Evolutionary conservation across 208 protist species (phyloP).

Genomic region (Vickermania ingenoplastis): DNA sequence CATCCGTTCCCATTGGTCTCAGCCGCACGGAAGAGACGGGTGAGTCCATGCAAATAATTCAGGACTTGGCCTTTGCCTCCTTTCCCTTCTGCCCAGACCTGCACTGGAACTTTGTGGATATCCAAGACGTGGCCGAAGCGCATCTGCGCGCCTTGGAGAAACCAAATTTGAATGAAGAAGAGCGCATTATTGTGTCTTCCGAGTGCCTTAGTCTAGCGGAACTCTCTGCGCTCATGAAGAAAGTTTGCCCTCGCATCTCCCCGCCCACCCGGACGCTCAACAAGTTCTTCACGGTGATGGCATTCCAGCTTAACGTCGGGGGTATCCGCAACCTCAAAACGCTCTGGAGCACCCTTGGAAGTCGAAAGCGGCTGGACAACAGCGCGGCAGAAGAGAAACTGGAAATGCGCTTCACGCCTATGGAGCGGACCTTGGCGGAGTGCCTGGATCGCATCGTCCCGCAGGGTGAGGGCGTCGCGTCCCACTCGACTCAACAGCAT

Average conservation of each 20-base stretch:
- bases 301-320: slow-evolving; percentile 31
- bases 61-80: slow-evolving; percentile 57
- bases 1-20: slow-evolving; percentile 75
- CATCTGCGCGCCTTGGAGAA: slow-evolving; percentile 74
- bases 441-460: slow-evolving; percentile 65
- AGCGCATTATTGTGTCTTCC: slow-evolving; percentile 80
- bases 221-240: slow-evolving; percentile 60
- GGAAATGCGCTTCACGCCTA: slow-evolving; percentile 61
- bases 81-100: slow-evolving; percentile 80
- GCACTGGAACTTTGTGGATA: slow-evolving; percentile 88
- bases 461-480: slow-evolving; percentile 24
- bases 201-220: slow-evolving; percentile 67
- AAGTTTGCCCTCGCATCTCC: slow-evolving; percentile 61
- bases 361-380: slow-evolving; percentile 64
- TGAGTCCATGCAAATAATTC: slow-evolving; percentile 67
- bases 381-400: slow-evolving; percentile 39
- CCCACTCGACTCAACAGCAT: too few species aligned
- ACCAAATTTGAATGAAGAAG: slow-evolving; percentile 38
- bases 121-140: slow-evolving; percentile 81
- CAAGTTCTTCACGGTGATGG: slow-evolving; percentile 46
- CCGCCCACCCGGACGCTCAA: slow-evolving; percentile 67
- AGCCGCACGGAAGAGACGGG: slow-evolving; percentile 74
- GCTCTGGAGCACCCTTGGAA: slow-evolving; percentile 77
- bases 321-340: slow-evolving; percentile 44
- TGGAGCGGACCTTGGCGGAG: slow-evolving; percentile 58